Conservation (phyloP, 805 yeast genomes). For the Starmera amethionina region DNA sequence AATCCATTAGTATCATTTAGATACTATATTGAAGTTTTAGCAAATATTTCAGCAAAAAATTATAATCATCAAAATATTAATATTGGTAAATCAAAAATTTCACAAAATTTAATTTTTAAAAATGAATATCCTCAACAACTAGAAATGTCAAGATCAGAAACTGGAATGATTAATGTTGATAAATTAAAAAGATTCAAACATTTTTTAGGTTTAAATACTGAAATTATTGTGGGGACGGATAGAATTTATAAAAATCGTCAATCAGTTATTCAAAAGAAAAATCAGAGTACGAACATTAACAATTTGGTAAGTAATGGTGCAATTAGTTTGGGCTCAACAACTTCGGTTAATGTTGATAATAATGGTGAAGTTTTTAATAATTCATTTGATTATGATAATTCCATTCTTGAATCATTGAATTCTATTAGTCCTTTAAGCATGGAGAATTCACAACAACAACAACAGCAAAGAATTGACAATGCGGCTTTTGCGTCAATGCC, state of each 20-base stretch:
- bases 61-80: conserved; percentile 15
- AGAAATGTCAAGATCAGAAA: conserved; percentile 12
- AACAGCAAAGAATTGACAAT: neutral
- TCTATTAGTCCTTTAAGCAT: conserved; percentile 19
- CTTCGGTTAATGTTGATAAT: neutral
- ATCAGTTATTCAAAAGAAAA: conserved; percentile 6
- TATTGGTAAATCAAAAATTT: conserved; percentile 19
- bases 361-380: neutral
- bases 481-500: too few relatives aligned
- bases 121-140: conserved; percentile 14
- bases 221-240: conserved; percentile 73
- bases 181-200: conserved; percentile 64
- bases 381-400: conserved; percentile 1
- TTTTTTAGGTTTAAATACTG: conserved; percentile 73
- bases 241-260: conserved; percentile 21
- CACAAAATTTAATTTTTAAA: conserved; percentile 16
- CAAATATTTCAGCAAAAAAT: conserved; percentile 64
- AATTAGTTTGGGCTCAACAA: neutral
- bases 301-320: neutral
- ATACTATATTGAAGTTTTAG: conserved; percentile 73
- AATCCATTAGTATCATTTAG: conserved; percentile 69
- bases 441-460: neutral
- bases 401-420: conserved; percentile 8
- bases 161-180: conserved; percentile 66
- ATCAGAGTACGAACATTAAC: conserved; percentile 2